Base-by-base conservation (phyloP, 225 moss, liverwort and hornwort genomes). In the Polytrichum formosum region DNA sequence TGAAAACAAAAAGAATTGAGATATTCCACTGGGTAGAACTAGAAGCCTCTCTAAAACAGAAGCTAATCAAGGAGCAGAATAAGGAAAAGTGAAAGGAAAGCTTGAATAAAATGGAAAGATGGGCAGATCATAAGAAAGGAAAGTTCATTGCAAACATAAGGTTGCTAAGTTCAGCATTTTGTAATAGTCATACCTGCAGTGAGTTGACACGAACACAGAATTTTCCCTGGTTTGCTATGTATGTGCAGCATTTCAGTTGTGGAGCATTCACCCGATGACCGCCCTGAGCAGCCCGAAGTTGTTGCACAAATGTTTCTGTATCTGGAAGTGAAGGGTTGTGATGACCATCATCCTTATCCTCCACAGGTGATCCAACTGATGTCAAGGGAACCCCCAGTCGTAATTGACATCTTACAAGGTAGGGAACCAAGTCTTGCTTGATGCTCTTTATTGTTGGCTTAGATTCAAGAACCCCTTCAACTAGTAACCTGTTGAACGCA, bases 351-450 rank as follows among this genome's bases (percentile, higher is more conserved):
- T 29, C 62, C 61, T 60, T 46, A 22, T 71, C 71, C 20, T 62
- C 71, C 33, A 62, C 23, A 61, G 62, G 71, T 71, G 71, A 71
- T 62, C 71, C 71, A 62, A 71, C 62, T 21, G 61, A 35, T 17
- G 68, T 74, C 62, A 74, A 61, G 33, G 71, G 73, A 56, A 73
- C n/a, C 53, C 75, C 75, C 19, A 76, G 55, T 64, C 80, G 67
- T 4, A 90, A 81, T 80, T 90, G 90, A 58, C 84, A 84, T 33
- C 83, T 77, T 26, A 90, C 83, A 18, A 90, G 82, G 67, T 84
- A 90, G 33, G 90, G 90, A 66, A 86, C 86, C 70, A 90, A 68
- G 70, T 90, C 86, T 37, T 79, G 67, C 72, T 90, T 90, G 26
- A 90, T 84, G 68, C 81, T 84, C 68, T 84, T 90, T 26, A 86